Conservation (phyloP, 1,284 basidiomycete genomes). For the Grifola frondosa region DNA sequence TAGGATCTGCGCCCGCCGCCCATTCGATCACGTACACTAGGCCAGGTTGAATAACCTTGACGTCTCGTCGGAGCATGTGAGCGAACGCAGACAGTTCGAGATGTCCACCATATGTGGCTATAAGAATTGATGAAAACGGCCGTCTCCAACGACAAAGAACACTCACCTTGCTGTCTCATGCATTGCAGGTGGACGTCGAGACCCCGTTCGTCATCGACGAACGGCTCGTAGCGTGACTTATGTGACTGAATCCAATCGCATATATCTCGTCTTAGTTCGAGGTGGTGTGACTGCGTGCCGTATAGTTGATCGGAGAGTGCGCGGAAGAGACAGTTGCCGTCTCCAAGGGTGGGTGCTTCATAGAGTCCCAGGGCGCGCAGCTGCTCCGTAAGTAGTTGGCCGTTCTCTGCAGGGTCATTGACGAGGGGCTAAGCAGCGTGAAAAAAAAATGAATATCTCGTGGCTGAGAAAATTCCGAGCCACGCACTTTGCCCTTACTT, state of each 20-base stretch:
- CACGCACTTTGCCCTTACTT: constrained; percentile 54
- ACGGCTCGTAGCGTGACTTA: constrained; percentile 77
- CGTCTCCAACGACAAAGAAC: constrained; percentile 5
- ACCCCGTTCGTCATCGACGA: constrained; percentile 85
- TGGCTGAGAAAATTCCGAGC: constrained; percentile 9
- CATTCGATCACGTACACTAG: constrained; percentile 82
- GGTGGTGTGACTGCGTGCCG: constrained; percentile 72
- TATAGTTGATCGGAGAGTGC: constrained; percentile 81
- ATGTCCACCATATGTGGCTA: constrained; percentile 89
- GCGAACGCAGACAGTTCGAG: constrained; percentile 90
- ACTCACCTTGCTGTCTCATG: constrained; percentile 75
- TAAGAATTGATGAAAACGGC: constrained; percentile 7
- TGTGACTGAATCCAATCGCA: constrained; percentile 81
- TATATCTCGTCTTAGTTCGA: constrained; percentile 68
- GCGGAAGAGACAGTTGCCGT: constrained; percentile 88
- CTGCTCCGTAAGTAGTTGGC: constrained; percentile 63
- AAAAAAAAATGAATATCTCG: constrained; percentile 19
- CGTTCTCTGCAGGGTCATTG: constrained; percentile 63
- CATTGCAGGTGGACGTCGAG: constrained; percentile 68
- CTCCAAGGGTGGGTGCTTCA: constrained; percentile 75
- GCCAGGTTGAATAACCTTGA: constrained; percentile 91
- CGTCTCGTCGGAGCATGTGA: constrained; percentile 72
- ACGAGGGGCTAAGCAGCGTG: constrained; percentile 45
- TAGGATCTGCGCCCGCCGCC: constrained; percentile 49
- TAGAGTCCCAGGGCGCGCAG: constrained; percentile 75